Base-by-base conservation (phyloP, 1,284 basidiomycete genomes). In the Marasmius fiardii region DNA sequence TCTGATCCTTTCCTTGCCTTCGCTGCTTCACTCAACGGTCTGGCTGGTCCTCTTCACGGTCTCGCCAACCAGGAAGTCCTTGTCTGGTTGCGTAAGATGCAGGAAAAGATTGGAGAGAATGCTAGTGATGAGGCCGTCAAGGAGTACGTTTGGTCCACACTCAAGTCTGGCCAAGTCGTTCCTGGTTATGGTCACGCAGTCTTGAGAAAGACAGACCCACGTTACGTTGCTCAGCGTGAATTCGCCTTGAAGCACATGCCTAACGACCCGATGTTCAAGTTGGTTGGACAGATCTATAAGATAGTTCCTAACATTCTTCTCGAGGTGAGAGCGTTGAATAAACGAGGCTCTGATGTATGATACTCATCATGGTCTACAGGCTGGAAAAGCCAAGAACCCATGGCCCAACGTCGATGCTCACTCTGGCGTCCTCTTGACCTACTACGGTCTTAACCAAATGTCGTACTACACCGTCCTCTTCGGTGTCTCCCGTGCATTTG, bases 1-100 rank as follows among this genome's bases (percentile, higher is more conserved):
- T 96, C 95, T 5, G 96, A 99, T 75, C 96, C 96, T 63, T 98
- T 96, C 93, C 85, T 98, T 48, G 85, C 96, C 12, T 98, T 94
- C 73, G 86, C 84, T 57, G 96, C 96, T 53, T 91, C 95, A 43
- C 81, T 99, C 55, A 95, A 96, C 68, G 96, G 96, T 81, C 88
- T 98, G 53, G 96, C 96, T 59, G 96, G 96, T 53, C 96, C 96
- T 50, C 87, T 99, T 35, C 96, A 99, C 78, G 95, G 92, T 70
- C 88, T 98, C 54, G 94, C 94, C 50, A 98, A 97, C 82, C 94
- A 98, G 76, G 95, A 98, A 74, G 94, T 96, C 33, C 82, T 98
- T 59, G 66, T 90, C 63, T 95, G 93, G 92, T 75, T 94, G 61
- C 85, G 85, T 71, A 92, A 91, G 79, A 95, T 97, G 92, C 89